A percentile compares a stretch with the other conserved stretches of the same genome.
phyloP scores from a whole-genome alignment of 768 basidiomycete genomes.

The Phallus indusiatus region DNA sequence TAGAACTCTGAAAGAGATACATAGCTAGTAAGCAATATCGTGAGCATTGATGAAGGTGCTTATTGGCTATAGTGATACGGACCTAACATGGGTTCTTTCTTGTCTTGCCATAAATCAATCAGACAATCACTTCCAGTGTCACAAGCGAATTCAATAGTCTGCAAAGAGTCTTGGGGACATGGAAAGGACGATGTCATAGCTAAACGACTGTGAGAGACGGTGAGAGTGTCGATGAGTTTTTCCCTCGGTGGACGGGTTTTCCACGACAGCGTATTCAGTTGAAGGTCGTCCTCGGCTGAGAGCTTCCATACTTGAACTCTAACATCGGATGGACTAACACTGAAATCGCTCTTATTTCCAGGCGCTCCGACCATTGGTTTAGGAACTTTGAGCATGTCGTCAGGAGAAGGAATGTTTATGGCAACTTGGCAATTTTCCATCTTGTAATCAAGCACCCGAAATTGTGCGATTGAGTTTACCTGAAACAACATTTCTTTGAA shows the following conservation, averaged over 20 bases:
- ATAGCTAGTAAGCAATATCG: too few relatives aligned
- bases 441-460: constrained; percentile 1
- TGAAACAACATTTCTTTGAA: background rate
- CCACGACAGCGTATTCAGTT: background rate
- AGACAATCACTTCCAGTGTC: background rate
- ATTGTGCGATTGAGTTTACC: background rate
- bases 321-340: background rate
- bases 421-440: constrained; percentile 1
- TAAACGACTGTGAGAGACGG: background rate
- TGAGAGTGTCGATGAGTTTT: background rate
- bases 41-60: too few relatives aligned
- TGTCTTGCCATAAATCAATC: constrained; percentile 6
- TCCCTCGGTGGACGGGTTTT: background rate
- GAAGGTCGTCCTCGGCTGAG: background rate
- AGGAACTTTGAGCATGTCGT: background rate
- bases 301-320: background rate
- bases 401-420: background rate
- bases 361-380: background rate
- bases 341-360: background rate
- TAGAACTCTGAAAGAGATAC: too few relatives aligned
- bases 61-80: background rate
- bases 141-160: constrained; percentile 1
- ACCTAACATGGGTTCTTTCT: background rate
- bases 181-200: background rate
- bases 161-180: background rate